Evolutionary conservation across 176 grass and related monocot species (phyloP).

Genomic region (Oryza meridionalis): DNA sequence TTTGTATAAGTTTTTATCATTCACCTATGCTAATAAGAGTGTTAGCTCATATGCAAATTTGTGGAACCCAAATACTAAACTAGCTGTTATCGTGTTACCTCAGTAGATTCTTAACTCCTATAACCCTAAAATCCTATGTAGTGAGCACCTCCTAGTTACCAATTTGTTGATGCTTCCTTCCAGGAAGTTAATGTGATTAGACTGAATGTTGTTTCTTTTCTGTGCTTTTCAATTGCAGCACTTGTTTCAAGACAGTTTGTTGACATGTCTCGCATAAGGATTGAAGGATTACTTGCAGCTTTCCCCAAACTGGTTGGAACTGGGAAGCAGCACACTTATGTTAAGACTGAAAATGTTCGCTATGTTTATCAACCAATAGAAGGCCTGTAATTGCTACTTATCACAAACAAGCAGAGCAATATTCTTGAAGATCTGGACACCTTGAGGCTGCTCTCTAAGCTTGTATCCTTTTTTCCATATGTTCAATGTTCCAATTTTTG

Average conservation of each 20-base stretch:
- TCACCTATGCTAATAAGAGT: slow-evolving; percentile 19
- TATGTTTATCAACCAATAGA: slow-evolving; percentile 90
- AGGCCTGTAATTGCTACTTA: slow-evolving; percentile 80
- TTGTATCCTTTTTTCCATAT: slow-evolving; percentile 61
- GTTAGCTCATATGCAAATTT: slow-evolving; percentile 9
- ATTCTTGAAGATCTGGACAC: slow-evolving; percentile 94
- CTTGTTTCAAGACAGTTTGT: slow-evolving; percentile 87
- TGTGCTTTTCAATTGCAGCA: slow-evolving; percentile 49
- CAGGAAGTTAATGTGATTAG: neutral
- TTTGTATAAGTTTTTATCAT: neutral
- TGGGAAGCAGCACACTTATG: slow-evolving; percentile 85
- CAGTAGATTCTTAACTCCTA: no score
- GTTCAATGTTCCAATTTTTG: neutral
- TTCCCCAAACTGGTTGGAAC: slow-evolving; percentile 88
- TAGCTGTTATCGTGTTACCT: no score
- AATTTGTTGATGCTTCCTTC: no score
- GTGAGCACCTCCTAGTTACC: no score
- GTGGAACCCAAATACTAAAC: no score
- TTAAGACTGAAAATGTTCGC: slow-evolving; percentile 85
- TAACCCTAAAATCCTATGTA: no score
- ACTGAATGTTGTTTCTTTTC: slow-evolving; percentile 5
- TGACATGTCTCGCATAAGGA: slow-evolving; percentile 87
- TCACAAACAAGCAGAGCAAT: slow-evolving; percentile 94
- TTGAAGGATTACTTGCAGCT: slow-evolving; percentile 84
- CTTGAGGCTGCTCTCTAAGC: slow-evolving; percentile 79